A percentile compares a stretch with the other conserved stretches of the same genome.
Evolutionary conservation across 192 early-diverging fungal species (phyloP).

Genomic region (Entomortierella chlamydospora): DNA sequence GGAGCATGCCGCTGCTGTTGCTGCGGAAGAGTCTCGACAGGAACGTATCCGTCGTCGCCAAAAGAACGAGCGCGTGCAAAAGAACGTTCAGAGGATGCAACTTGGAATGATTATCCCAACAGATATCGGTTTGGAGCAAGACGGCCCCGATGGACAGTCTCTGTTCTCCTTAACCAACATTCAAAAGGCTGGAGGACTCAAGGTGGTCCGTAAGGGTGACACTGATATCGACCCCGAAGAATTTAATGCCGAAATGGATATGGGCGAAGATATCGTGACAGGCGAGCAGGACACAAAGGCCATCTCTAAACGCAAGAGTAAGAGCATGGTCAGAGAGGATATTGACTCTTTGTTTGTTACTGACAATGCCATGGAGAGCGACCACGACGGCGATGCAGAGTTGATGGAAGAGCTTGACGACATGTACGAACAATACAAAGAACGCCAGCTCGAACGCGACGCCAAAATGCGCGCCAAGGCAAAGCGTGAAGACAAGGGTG

Average conservation of each 20-base stretch:
- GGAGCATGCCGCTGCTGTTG: constrained; percentile 53
- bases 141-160: constrained; percentile 60
- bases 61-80: constrained; percentile 75
- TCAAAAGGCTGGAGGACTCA: constrained; percentile 61
- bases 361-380: constrained; percentile 37
- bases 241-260: constrained; percentile 50
- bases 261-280: constrained; percentile 60
- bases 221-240: constrained; percentile 60
- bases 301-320: constrained; percentile 64
- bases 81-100: constrained; percentile 79
- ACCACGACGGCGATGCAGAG: constrained; percentile 58
- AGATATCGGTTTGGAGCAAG: constrained; percentile 81
- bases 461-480: constrained; percentile 80
- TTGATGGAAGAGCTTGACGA: constrained; percentile 76
- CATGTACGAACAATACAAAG: constrained; percentile 77
- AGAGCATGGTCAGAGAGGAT: constrained; percentile 54
- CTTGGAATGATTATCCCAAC: constrained; percentile 82
- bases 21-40: constrained; percentile 46
- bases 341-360: constrained; percentile 46
- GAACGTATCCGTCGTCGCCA: constrained; percentile 67
- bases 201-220: constrained; percentile 66
- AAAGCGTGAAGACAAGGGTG: constrained; percentile 73
- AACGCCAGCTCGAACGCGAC: constrained; percentile 80
- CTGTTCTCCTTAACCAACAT: constrained; percentile 70
- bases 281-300: constrained; percentile 53